These are phyloP conservation scores for Corylus americana DNA, from an alignment of 306 rosid species.

Conservation along the genomic window DNA sequence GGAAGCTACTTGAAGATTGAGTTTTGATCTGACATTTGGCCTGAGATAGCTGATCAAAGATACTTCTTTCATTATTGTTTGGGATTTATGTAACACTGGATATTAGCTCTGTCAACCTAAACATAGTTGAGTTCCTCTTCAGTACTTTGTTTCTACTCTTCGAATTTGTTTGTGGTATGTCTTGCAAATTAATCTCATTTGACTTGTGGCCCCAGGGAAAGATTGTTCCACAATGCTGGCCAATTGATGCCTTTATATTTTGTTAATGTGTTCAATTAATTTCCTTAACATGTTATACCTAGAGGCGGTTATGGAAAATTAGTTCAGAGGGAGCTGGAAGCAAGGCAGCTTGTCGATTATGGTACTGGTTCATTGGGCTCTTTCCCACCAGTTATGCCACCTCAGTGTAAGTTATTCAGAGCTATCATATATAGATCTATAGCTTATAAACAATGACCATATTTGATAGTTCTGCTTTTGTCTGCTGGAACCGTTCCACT, in stretches of 20 bases:
- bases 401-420: conserved; percentile 64
- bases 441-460: conserved; percentile 17
- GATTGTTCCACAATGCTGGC: neutral
- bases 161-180: neutral
- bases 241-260: neutral
- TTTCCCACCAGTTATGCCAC: conserved; percentile 66
- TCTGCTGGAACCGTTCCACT: neutral
- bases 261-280: conserved; percentile 8
- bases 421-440: conserved; percentile 22
- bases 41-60: neutral
- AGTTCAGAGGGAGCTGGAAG: conserved; percentile 91
- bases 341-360: conserved; percentile 94
- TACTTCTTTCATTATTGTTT: neutral
- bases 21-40: neutral
- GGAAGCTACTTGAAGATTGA: neutral
- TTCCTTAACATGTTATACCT: conserved; percentile 70
- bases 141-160: neutral
- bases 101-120: neutral
- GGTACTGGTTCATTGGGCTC: conserved; percentile 92
- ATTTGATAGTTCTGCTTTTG: conserved; percentile 16
- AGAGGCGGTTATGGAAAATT: conserved; percentile 97
- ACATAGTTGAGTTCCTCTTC: neutral
- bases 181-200: neutral
- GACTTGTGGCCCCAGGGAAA: neutral
- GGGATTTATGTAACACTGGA: neutral